Percentiles rank a stretch among this genome's conserved stretches.
Conservation (phyloP, 495 filamentous ascomycete genomes). For the Hypoxylon trugodes region DNA sequence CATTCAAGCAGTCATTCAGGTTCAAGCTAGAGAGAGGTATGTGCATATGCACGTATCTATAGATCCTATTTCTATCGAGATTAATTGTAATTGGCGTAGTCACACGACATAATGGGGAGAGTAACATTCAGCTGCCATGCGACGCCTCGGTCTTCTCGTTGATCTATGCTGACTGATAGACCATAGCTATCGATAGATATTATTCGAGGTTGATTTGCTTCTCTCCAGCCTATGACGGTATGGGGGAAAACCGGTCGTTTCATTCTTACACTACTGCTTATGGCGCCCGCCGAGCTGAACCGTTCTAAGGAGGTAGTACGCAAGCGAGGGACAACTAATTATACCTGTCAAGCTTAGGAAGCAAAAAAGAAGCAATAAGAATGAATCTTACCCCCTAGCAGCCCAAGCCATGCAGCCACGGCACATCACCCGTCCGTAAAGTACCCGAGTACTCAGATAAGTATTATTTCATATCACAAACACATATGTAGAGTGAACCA, state of each 20-base stretch:
- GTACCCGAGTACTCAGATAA: neutral
- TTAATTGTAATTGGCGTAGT: slow-evolving; percentile 18
- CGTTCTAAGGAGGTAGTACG: neutral
- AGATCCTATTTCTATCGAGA: neutral
- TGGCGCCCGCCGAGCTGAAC: slow-evolving; percentile 2
- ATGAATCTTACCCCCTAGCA: neutral
- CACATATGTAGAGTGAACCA: slow-evolving; percentile 2
- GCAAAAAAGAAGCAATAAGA: slow-evolving; percentile 13
- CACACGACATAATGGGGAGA: slow-evolving; percentile 11
- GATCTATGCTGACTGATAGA: neutral
- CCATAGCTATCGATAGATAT: neutral
- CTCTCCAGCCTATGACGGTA: too few relatives aligned
- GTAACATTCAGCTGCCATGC: slow-evolving; percentile 7
- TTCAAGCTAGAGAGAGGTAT: neutral
- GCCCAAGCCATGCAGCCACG: slow-evolving; percentile 29
- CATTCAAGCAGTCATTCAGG: too few relatives aligned
- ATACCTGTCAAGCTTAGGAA: neutral
- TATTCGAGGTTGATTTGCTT: too few relatives aligned
- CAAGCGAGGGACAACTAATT: neutral
- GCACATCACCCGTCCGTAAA: slow-evolving; percentile 30
- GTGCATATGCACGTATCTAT: neutral
- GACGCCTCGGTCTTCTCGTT: neutral
- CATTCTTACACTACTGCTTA: slow-evolving; percentile 20
- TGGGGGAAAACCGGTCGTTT: slow-evolving; percentile 2
- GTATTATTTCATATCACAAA: neutral